Evolutionary conservation across 164 flowering plant genomes (phyloP), one percentile per base, ranked within the genome.

Genomic region (Vitis riparia): DNA sequence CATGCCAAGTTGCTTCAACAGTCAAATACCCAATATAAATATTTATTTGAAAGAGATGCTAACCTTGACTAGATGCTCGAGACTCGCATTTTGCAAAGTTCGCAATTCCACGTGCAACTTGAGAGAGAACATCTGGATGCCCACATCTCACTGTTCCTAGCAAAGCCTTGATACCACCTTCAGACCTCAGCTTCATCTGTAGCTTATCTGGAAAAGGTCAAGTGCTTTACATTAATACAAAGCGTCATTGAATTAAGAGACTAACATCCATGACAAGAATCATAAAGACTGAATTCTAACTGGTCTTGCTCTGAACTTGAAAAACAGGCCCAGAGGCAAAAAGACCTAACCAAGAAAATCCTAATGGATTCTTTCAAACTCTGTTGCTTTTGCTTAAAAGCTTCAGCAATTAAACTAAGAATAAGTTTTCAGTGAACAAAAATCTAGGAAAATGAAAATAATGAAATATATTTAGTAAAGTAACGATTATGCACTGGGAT

Each of bases 21-120:
- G 6, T 11, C 9, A 14, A 61, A 8, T 13, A 11, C 8, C 48
- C 11, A 53, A 23, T n/a, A 29, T 11, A 23, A 10, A 37, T n/a
- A 55, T 32, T 62, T 11, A n/a, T n/a, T 15, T 19, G 62, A 27
- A 3, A 13, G 23, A 37, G 19, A 11, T 29, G 8, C 51, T 66
- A 79, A 93, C 99, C 97, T 80, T 93, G 97, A 68, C 88, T 79
- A 66, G 88, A 83, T 72, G 96, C 88, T 73, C 97, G 83, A 32
- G 99, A 96, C 73, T 96, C 99, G 62, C 98, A 96, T 80, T 96
- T 93, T 61, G 98, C 99, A 73, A 93, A 96, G 75, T 96, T 93
- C 1, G 99, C 98, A 71, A 96, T 86, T 62, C 98, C 99, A 73
- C 98, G 94, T 3, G 99, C 98, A 73, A 96, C 93, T 86, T 96